Percentiles rank a stretch among this genome's conserved stretches.
Conservation (phyloP, 768 basidiomycete species). For the Mycena indigotica region DNA sequence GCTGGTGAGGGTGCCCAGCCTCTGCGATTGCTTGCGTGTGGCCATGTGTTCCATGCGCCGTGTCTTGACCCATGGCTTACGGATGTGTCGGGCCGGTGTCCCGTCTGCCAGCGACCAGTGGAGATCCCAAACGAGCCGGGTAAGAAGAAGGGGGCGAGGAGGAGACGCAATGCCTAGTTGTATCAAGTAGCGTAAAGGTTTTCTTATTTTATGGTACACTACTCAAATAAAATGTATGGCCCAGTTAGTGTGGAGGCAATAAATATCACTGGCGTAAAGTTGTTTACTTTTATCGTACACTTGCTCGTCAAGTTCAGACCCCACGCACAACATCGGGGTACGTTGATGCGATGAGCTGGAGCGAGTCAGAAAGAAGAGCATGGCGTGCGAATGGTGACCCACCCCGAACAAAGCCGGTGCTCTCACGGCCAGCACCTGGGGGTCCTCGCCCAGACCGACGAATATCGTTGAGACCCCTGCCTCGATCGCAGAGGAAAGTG, state of each 20-base stretch:
- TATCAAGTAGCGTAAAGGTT: not conserved
- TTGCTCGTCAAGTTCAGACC: conserved; percentile 36
- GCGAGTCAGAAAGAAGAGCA: conserved; percentile 5
- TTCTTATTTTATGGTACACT: not conserved
- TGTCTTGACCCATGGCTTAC: conserved; percentile 57
- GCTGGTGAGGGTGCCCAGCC: conserved; percentile 79
- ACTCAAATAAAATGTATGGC: too few relatives aligned
- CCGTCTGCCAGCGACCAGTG: conserved; percentile 80
- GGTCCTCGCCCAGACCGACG: conserved; percentile 85
- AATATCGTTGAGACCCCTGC: conserved; percentile 90
- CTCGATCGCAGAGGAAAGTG: conserved; percentile 73
- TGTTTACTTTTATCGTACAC: too few relatives aligned
- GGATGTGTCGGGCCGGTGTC: conserved; percentile 85
- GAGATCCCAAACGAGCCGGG: conserved; percentile 45
- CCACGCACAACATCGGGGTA: conserved; percentile 75
- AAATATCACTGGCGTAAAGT: too few relatives aligned
- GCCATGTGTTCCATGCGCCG: conserved; percentile 90
- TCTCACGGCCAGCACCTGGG: conserved; percentile 70
- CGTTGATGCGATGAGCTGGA: conserved; percentile 61
- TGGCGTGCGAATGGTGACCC: conserved; percentile 26
- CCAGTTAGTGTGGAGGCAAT: too few relatives aligned
- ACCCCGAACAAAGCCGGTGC: conserved; percentile 72
- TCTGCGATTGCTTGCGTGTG: conserved; percentile 72
- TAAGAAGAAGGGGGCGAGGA: conserved; percentile 31
- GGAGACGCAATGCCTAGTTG: not conserved